Percentiles rank a stretch among this genome's conserved stretches.
phyloP scores from a whole-genome alignment of 2,329 filamentous ascomycete species.

The Albifimbria verrucaria region DNA sequence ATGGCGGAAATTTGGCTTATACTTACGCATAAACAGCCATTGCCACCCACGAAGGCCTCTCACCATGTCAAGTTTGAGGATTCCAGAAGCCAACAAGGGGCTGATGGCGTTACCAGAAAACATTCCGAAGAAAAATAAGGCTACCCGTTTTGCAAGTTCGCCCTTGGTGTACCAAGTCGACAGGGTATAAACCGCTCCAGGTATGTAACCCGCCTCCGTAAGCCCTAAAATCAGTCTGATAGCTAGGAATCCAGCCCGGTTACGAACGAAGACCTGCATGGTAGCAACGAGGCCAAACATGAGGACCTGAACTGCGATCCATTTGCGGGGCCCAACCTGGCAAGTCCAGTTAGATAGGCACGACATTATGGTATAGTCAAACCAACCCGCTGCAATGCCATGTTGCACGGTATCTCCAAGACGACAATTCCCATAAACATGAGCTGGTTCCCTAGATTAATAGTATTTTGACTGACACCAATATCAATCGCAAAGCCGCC shows the following conservation, averaged over 20 bases:
- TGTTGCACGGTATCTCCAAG: conserved; percentile 49
- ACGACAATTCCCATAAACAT: conserved; percentile 50
- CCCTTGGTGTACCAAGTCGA: conserved; percentile 47
- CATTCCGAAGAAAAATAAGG: conserved; percentile 52
- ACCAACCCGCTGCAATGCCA: conserved; percentile 32
- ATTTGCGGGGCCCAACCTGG: conserved; percentile 42
- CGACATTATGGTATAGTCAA: background rate
- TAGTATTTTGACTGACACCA: conserved; percentile 38
- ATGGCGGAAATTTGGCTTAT: too few species aligned
- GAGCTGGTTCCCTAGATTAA: conserved; percentile 51
- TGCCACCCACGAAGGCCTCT: conserved; percentile 44
- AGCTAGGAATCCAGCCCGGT: conserved; percentile 41
- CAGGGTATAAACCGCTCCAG: conserved; percentile 47
- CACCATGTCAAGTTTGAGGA: conserved; percentile 40
- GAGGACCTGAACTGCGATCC: conserved; percentile 46
- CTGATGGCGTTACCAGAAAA: conserved; percentile 48
- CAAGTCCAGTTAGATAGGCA: background rate
- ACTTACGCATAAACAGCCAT: conserved; percentile 46
- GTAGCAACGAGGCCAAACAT: conserved; percentile 44
- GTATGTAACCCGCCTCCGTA: conserved; percentile 50
- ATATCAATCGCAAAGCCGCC: conserved; percentile 43
- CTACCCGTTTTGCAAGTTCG: conserved; percentile 43
- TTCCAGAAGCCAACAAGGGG: conserved; percentile 44
- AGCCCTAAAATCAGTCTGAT: conserved; percentile 42
- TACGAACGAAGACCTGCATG: conserved; percentile 39